Percentiles rank a stretch among this genome's conserved stretches.
Evolutionary conservation across 805 yeast species (phyloP).

Genomic region (Cyberlindnera xylosilytica): DNA sequence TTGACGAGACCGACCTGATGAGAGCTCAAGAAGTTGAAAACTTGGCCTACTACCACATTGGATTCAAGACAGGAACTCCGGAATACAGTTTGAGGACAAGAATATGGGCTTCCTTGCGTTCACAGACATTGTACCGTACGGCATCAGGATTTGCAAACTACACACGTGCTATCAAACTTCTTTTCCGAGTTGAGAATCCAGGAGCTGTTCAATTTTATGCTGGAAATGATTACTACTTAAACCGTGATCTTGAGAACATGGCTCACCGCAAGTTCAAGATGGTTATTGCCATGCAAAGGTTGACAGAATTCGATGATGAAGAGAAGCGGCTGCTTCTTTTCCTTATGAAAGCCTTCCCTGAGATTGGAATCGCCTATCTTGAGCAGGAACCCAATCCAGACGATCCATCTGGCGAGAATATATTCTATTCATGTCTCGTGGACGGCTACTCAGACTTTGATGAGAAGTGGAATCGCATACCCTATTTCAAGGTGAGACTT

Average conservation of each 20-base stretch:
- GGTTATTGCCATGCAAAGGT: slow-evolving; percentile 85
- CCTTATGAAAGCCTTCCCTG: slow-evolving; percentile 71
- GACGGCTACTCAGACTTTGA: slow-evolving; percentile 55
- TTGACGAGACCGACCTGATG: slow-evolving; percentile 19
- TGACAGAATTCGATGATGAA: slow-evolving; percentile 55
- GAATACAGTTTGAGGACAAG: slow-evolving; percentile 68
- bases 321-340: slow-evolving; percentile 69
- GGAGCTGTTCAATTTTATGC: slow-evolving; percentile 44
- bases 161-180: slow-evolving; percentile 63
- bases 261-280: slow-evolving; percentile 78
- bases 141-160: slow-evolving; percentile 83
- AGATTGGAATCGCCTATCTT: slow-evolving; percentile 52
- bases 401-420: slow-evolving; percentile 26
- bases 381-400: slow-evolving; percentile 38
- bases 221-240: slow-evolving; percentile 52
- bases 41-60: slow-evolving; percentile 67
- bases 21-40: slow-evolving; percentile 49
- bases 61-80: slow-evolving; percentile 65
- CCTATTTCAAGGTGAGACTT: slow-evolving; percentile 62
- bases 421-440: slow-evolving; percentile 64
- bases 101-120: slow-evolving; percentile 82
- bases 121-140: slow-evolving; percentile 82
- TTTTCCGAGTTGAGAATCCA: slow-evolving; percentile 65
- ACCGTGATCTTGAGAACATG: slow-evolving; percentile 64
- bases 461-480: slow-evolving; percentile 56